Evolutionary conservation across 192 early-diverging fungal genomes (phyloP).

Genomic region (Linnemannia schmuckeri): DNA sequence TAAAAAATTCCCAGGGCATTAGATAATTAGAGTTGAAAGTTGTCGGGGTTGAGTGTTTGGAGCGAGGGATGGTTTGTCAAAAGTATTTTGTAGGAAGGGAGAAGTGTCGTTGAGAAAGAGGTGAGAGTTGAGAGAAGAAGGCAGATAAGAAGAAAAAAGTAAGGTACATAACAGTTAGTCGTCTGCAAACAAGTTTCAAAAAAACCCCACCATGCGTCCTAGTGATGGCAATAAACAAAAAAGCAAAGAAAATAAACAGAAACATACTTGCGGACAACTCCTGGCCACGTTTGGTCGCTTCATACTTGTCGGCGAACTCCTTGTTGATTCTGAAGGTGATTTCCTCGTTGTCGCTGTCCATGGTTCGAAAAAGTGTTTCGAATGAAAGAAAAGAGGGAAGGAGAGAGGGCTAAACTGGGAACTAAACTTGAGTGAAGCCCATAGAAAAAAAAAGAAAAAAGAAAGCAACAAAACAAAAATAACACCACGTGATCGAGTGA

Average conservation of each 20-base stretch:
- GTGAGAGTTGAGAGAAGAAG: constrained; percentile 14
- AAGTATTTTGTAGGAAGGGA: neutral
- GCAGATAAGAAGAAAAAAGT: neutral
- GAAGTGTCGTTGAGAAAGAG: neutral
- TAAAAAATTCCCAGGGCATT: neutral
- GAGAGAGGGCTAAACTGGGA: neutral
- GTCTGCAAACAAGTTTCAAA: neutral
- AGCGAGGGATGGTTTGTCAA: neutral
- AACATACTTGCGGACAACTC: constrained; percentile 73
- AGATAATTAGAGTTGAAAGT: neutral
- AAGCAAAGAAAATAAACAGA: constrained; percentile 10
- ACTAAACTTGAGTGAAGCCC: neutral
- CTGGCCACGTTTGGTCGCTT: constrained; percentile 72
- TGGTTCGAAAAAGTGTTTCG: constrained; percentile 2
- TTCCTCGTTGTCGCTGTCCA: constrained; percentile 47
- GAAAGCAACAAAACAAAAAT: constrained; percentile 2
- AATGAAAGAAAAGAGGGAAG: neutral
- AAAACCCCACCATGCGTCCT: neutral
- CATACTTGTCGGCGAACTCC: constrained; percentile 75
- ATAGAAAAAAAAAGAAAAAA: constrained; percentile 34
- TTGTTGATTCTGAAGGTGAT: constrained; percentile 59
- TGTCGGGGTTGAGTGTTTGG: neutral
- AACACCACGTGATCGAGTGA: constrained; percentile 13
- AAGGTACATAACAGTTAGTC: neutral
- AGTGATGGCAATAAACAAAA: neutral